Conservation (phyloP, 1,284 basidiomycete genomes). For the Ceratobasidium sp. region DNA sequence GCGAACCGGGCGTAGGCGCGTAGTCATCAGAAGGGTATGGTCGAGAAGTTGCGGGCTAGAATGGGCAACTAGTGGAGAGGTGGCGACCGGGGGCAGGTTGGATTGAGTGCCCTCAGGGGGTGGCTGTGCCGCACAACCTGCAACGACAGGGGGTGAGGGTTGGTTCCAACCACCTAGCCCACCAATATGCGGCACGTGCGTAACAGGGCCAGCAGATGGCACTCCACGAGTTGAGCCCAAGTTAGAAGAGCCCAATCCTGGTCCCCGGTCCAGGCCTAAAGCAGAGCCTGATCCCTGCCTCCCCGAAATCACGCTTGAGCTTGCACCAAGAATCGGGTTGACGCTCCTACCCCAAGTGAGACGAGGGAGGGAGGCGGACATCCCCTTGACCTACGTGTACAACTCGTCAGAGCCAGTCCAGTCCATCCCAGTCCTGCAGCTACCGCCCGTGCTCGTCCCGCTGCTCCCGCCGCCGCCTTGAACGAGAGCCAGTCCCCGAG, state of each 20-base stretch:
- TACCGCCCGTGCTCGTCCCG: conserved; percentile 8
- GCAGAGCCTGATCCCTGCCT: too few relatives aligned
- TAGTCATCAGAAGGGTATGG: too few relatives aligned
- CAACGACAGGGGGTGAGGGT: too few relatives aligned
- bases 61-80: background rate
- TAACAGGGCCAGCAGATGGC: too few relatives aligned
- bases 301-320: background rate
- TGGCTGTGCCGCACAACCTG: too few relatives aligned
- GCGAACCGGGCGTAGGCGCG: background rate
- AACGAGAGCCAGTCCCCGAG: background rate
- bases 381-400: conserved; percentile 10
- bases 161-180: too few relatives aligned
- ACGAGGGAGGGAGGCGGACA: background rate
- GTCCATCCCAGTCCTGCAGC: conserved; percentile 20
- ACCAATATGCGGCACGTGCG: too few relatives aligned
- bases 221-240: too few relatives aligned
- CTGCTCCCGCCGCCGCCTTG: background rate
- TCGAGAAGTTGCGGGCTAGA: background rate
- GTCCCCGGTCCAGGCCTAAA: too few relatives aligned
- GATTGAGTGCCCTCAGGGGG: too few relatives aligned
- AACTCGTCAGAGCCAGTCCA: conserved; percentile 35
- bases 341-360: background rate
- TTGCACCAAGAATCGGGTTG: background rate
- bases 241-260: too few relatives aligned
- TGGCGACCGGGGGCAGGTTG: background rate